Conservation (phyloP, 305 asterid genomes). For the Fraxinus dipetala region DNA sequence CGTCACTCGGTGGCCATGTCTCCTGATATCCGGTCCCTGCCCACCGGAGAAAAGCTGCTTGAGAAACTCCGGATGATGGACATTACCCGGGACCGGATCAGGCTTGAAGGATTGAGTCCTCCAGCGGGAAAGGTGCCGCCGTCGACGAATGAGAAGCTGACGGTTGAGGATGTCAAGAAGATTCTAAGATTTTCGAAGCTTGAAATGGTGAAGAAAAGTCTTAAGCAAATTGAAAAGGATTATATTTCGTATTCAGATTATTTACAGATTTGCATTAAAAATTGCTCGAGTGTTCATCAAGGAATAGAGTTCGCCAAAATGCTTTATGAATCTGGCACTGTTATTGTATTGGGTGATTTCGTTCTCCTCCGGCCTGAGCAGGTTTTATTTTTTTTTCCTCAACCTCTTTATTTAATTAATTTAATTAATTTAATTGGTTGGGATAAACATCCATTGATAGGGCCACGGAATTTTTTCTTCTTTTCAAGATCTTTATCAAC, state of each 20-base stretch:
- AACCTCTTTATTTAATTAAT: background rate
- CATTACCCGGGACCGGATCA: constrained; percentile 50
- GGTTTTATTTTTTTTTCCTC: constrained; percentile 40
- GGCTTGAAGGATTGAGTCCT: constrained; percentile 42
- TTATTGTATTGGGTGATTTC: constrained; percentile 64
- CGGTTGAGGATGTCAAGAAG: constrained; percentile 66
- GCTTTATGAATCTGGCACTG: constrained; percentile 73
- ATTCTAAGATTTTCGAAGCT: constrained; percentile 58
- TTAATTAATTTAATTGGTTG: background rate
- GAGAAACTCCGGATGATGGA: constrained; percentile 69
- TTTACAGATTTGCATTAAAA: constrained; percentile 49
- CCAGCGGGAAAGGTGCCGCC: constrained; percentile 6
- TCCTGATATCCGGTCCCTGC: constrained; percentile 27
- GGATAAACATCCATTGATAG: background rate
- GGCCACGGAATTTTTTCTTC: constrained; percentile 7
- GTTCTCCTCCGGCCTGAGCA: constrained; percentile 73
- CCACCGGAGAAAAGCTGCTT: constrained; percentile 53
- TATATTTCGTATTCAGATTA: constrained; percentile 54
- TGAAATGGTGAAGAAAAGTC: constrained; percentile 56
- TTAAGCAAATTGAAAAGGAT: constrained; percentile 48
- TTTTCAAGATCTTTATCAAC: constrained; percentile 19
- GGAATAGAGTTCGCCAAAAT: constrained; percentile 56
- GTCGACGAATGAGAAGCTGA: constrained; percentile 32
- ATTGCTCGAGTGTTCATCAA: constrained; percentile 38
- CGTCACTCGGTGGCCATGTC: constrained; percentile 30